A percentile compares a stretch with the other conserved stretches of the same genome.
Evolutionary conservation across 257 asterid species (phyloP).

Genomic region (Nemophila menziesii): DNA sequence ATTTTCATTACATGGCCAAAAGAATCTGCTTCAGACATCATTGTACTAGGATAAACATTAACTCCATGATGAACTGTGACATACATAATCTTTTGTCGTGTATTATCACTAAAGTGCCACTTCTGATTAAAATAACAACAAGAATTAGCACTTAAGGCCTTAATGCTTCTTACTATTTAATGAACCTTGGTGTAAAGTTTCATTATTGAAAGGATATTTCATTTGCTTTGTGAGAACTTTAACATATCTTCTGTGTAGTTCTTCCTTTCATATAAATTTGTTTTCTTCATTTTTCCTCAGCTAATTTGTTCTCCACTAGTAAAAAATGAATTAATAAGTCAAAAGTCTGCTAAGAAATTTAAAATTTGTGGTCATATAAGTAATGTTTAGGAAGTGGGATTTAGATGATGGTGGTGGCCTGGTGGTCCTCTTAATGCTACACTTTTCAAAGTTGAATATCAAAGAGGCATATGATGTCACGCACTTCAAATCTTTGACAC

Average conservation of each 20-base stretch:
- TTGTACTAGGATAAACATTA: not conserved
- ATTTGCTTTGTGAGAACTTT: too few species aligned
- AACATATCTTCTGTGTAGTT: too few species aligned
- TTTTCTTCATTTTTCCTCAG: too few species aligned
- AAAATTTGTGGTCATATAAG: not conserved
- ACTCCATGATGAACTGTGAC: not conserved
- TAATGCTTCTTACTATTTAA: not conserved
- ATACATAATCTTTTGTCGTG: not conserved
- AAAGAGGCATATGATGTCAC: slow-evolving; percentile 12
- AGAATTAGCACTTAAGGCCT: slow-evolving; percentile 1
- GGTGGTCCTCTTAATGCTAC: slow-evolving; percentile 19
- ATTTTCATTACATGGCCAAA: not conserved
- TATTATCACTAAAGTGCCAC: slow-evolving; percentile 1
- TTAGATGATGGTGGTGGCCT: not conserved
- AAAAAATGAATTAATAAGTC: not conserved
- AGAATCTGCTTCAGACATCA: not conserved
- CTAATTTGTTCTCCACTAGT: too few species aligned
- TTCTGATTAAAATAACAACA: slow-evolving; percentile 1
- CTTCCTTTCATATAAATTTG: too few species aligned
- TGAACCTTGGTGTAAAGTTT: too few species aligned
- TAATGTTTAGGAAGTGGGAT: not conserved
- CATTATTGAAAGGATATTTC: too few species aligned
- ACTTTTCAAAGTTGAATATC: slow-evolving; percentile 12
- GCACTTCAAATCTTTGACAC: slow-evolving; percentile 13
- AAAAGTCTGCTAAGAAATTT: not conserved